Evolutionary conservation across 139 green algal species (phyloP), one percentile per base, ranked within the genome.

Genomic region (Chlorella sp.): DNA sequence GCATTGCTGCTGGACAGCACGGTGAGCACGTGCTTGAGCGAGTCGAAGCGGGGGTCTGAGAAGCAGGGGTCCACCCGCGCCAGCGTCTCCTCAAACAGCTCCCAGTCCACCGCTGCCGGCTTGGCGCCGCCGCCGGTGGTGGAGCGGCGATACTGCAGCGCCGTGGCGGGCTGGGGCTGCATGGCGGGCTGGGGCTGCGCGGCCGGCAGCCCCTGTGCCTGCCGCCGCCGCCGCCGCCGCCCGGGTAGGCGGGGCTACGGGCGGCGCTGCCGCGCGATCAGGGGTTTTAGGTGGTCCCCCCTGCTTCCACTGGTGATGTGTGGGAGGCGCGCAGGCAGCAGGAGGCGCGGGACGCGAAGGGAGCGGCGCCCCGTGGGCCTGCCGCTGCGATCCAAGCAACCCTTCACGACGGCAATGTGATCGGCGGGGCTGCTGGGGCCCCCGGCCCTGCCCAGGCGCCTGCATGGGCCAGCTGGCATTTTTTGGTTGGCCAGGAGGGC

Each of bases 11-110:
- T 88, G 72, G 89, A 92, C 30, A 97, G 90, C 13, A 96, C 92
- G n/a, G 90, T 90, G 23, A 97, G 85, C n/a, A 95, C 94, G 81
- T 96, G 93, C 39, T 88, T 90, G n/a, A 97, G 82, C 9, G 92
- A 92, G 71, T 97, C 91, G 57, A 97, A 97, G 3, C 90, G 86
- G 3, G 88, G 85, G 38, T 96, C 90, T 39, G 88, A 89, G 72
- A 93, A 95, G 36, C 39, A 20, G 9, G 85, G 38, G 51, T 86
- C 56, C 5, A 85, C 69, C 25, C 69, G 36, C 11, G 93, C 87
- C 15, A 96, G 86, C 74, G 93, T 89, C 3, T 90, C 86, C 21
- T 95, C 93, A 7, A 96, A 88, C 11, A 76, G 74, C 13, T 90
- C 81, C 94, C 94, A 96, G 68, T 96, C 81, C 23, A 95, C 90